These are phyloP conservation scores for Cadophora luteo-olivacea DNA, from an alignment of 2,329 filamentous ascomycete species.

Conservation along the genomic window DNA sequence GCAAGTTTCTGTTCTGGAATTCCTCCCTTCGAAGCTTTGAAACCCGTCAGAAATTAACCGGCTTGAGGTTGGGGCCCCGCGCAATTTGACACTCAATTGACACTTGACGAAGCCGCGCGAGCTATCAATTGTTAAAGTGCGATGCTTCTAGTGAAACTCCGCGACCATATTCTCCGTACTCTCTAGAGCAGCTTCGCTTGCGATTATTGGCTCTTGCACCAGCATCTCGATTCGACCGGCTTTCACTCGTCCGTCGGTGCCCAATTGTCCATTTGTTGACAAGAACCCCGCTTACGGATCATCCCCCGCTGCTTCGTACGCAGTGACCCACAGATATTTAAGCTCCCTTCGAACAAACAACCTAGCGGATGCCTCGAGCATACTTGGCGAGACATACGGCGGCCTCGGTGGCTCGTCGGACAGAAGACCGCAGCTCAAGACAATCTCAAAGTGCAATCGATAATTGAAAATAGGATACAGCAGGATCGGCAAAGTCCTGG, in stretches of 20 bases:
- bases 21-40: not conserved
- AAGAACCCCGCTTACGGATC: not conserved
- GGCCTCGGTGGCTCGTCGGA: slow-evolving; percentile 1
- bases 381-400: slow-evolving; percentile 6
- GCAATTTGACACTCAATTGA: not conserved
- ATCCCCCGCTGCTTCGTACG: not conserved
- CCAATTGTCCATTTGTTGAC: not conserved
- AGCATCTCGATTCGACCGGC: not conserved
- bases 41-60: not conserved
- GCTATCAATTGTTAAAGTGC: not conserved
- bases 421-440: not conserved
- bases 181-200: not conserved
- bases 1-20: not conserved
- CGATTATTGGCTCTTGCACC: not conserved
- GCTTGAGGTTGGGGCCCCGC: not conserved
- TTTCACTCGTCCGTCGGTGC: not conserved
- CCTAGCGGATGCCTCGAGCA: not conserved
- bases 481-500: not conserved
- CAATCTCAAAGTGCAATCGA: not conserved
- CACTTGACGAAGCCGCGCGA: not conserved
- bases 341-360: not conserved
- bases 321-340: not conserved
- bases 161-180: not conserved
- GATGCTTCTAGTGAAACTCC: not conserved
- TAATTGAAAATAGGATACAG: not conserved